Base-by-base conservation (phyloP, 202 grass and related monocot genomes). In the Schoenoplectus triqueter region DNA sequence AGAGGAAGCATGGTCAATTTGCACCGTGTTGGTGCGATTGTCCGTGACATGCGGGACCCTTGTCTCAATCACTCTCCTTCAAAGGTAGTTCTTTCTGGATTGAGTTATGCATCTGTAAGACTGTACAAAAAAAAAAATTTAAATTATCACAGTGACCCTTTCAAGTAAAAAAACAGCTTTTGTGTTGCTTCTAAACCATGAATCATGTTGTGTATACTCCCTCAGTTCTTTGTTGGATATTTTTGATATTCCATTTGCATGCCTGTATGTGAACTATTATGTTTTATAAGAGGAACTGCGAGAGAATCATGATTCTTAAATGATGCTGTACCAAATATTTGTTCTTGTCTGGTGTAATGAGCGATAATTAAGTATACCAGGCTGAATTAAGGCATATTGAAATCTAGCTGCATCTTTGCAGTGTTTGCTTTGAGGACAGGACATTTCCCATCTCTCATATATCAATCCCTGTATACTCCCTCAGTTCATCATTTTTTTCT, bases 41-140 rank as follows among this genome's bases (percentile, higher is more conserved):
- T 97, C 31, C 88, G 89, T 21, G 91, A 93, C 82, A 93, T 97
- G 50, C 81, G 91, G 49, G 95, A 98, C 6, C 95, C 95, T 60
- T 95, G 92, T 87, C 86, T 91, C 70, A 84, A 88, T 82, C 84
- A 90, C 87, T 93, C 93, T 79, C 89, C 91, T 44, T 76, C 92
- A 48, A 95, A 95, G 92, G 93, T 83, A 79, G 20, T 55, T 69
- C 19, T 69, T 44, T 20, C 65, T 84, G 13, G 0, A 2, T 63
- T 40, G 9, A 85, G 14, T n/a, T 83, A 46, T 78, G 54, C 69
- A 85, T 84, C 64, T 79, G 46, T 64, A 77, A 54, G 85, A 72
- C 68, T 46, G 21, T n/a, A 78, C 6, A 2, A 18, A 78, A 60
- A 44, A 2, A 78, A 31, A 31, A 31, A n/a, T n/a, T 61, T 19